These are phyloP conservation scores for Lachancea meyersii DNA, from an alignment of 805 yeast species.

Conservation along the genomic window DNA sequence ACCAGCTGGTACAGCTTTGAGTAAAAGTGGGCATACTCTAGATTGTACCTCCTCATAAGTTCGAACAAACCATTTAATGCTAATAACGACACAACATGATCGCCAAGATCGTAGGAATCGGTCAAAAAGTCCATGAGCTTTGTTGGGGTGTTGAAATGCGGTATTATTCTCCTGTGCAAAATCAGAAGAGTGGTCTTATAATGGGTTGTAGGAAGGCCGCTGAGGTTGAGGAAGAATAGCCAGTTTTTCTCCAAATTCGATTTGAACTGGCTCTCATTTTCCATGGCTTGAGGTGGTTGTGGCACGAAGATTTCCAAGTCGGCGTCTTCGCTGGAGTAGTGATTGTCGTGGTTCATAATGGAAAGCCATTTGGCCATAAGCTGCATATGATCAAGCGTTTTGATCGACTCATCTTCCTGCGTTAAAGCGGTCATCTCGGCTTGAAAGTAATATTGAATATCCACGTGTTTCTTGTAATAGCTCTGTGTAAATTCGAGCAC, in stretches of 20 bases:
- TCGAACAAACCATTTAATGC: conserved; percentile 85
- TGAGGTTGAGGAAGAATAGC: conserved; percentile 48
- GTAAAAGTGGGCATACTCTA: conserved; percentile 90
- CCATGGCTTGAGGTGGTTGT: conserved; percentile 43
- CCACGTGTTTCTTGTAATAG: conserved; percentile 58
- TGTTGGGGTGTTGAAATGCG: conserved; percentile 72
- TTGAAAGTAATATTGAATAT: conserved; percentile 70
- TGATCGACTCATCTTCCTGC: conserved; percentile 16
- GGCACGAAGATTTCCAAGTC: conserved; percentile 36
- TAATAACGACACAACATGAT: conserved; percentile 58
- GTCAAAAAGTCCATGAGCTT: conserved; percentile 89
- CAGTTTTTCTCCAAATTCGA: conserved; percentile 65
- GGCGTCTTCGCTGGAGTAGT: conserved; percentile 29
- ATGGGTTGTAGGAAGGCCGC: conserved; percentile 44
- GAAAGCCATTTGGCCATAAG: conserved; percentile 37
- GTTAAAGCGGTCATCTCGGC: conserved; percentile 37
- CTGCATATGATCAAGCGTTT: conserved; percentile 17
- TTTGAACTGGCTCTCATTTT: conserved; percentile 44
- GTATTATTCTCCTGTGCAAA: conserved; percentile 79
- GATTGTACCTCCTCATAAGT: conserved; percentile 70
- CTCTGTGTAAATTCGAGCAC: conserved; percentile 50
- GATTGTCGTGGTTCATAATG: conserved; percentile 33
- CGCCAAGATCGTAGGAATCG: conserved; percentile 61
- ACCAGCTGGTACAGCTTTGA: conserved; percentile 73
- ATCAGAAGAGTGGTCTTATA: conserved; percentile 63